Evolutionary conservation across 257 asterid genomes (phyloP).

Genomic region (Solanum gracilifrons): DNA sequence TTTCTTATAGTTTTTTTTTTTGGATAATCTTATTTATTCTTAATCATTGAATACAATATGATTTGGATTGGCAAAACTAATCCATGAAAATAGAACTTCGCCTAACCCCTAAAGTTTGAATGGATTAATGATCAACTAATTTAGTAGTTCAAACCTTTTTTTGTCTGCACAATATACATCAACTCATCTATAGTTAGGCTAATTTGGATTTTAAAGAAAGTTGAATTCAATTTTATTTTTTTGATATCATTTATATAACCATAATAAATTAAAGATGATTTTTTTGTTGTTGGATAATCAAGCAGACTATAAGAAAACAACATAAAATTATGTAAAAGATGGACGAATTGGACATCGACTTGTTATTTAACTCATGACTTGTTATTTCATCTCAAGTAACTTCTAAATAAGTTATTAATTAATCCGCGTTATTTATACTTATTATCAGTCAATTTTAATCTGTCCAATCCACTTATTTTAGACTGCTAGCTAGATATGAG

Average conservation of each 20-base stretch:
- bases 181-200: neutral
- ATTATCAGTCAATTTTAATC: neutral
- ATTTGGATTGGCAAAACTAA: neutral
- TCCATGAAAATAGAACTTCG: no score
- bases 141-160: no score
- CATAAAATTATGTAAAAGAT: neutral
- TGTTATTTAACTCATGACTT: no score
- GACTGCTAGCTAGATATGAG: neutral
- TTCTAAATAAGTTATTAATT: no score
- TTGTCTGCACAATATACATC: neutral
- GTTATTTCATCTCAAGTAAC: neutral
- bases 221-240: no score
- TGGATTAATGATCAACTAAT: no score
- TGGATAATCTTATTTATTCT: neutral
- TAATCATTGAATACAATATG: neutral
- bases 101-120: neutral
- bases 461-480: neutral
- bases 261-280: no score
- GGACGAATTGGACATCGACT: neutral
- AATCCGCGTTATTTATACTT: no score
- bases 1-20: neutral
- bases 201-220: neutral
- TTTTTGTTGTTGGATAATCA: neutral
- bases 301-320: neutral
- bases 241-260: neutral